These are phyloP conservation scores for Ganoderma leucocontextum DNA, from an alignment of 1,284 basidiomycete genomes.

Conservation along the genomic window DNA sequence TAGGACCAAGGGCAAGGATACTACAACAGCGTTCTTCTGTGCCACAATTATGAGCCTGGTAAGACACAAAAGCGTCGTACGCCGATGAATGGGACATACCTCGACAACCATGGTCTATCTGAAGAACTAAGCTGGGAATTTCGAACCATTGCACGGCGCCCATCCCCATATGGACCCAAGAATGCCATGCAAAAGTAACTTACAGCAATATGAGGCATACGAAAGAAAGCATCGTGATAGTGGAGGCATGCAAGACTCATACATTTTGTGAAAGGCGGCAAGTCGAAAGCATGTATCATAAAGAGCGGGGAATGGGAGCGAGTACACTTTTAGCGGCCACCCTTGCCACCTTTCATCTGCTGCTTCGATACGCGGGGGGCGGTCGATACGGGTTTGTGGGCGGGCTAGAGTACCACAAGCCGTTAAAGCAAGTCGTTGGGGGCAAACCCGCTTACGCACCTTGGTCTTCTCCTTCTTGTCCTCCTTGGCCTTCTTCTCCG, in stretches of 20 bases:
- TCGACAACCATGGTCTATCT: not conserved
- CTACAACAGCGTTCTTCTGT: not conserved
- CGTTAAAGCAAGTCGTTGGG: not conserved
- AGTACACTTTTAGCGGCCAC: constrained; percentile 60
- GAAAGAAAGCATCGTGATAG: constrained; percentile 28
- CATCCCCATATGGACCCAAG: not conserved
- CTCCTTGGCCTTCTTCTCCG: constrained; percentile 97
- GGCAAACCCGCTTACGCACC: constrained; percentile 53
- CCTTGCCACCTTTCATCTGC: constrained; percentile 92
- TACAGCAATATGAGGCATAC: constrained; percentile 18
- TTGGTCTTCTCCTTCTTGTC: constrained; percentile 86
- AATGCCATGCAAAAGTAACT: not conserved
- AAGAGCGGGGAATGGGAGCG: constrained; percentile 28
- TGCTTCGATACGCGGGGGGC: constrained; percentile 94
- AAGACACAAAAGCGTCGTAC: not conserved
- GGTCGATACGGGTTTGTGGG: constrained; percentile 55
- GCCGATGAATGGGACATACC: not conserved
- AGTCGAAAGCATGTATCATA: constrained; percentile 38
- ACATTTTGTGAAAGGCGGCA: constrained; percentile 39
- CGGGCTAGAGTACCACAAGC: constrained; percentile 16
- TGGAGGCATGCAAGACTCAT: constrained; percentile 41
- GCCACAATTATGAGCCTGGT: not conserved
- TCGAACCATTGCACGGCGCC: not conserved
- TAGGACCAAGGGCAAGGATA: not conserved
- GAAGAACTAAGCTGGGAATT: not conserved